Evolutionary conservation across 139 green algal species (phyloP).

Genomic region (Astrephomene gubernaculifera): DNA sequence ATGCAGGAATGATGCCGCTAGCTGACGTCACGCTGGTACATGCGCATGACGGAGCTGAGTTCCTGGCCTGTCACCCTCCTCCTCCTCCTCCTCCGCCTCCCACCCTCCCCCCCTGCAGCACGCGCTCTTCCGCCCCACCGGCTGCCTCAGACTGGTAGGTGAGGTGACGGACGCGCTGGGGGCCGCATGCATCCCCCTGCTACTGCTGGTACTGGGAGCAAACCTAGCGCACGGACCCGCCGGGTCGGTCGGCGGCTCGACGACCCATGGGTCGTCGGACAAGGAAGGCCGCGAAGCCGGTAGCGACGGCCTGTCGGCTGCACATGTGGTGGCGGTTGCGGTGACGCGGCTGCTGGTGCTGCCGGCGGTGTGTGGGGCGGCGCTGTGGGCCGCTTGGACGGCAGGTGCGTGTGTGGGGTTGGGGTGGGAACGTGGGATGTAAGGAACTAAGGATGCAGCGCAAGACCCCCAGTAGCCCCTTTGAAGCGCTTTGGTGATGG

Average conservation of each 20-base stretch:
- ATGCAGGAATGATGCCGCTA: too few species aligned
- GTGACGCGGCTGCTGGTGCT: constrained; percentile 49
- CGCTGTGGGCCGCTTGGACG: constrained; percentile 15
- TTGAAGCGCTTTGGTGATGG: too few species aligned
- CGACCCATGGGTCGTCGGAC: too few species aligned
- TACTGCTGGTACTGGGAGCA: constrained; percentile 67
- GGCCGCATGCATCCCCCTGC: constrained; percentile 44
- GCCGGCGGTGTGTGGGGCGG: constrained; percentile 43
- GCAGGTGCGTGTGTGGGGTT: background rate
- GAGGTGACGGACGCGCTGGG: constrained; percentile 50
- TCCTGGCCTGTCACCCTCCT: background rate
- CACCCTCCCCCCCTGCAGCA: background rate
- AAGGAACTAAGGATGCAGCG: too few species aligned
- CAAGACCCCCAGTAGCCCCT: too few species aligned
- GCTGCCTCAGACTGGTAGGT: constrained; percentile 46
- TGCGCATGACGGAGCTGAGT: too few species aligned
- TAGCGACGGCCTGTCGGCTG: constrained; percentile 26
- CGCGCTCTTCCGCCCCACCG: constrained; percentile 40
- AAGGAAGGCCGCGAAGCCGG: too few species aligned
- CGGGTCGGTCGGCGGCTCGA: constrained; percentile 4
- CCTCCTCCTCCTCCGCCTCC: background rate
- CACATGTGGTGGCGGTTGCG: constrained; percentile 6
- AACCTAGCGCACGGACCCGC: constrained; percentile 51
- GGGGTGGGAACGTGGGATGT: too few species aligned
- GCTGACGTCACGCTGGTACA: too few species aligned